Evolutionary conservation across 202 grass and related monocot genomes (phyloP).

Genomic region (Schoenoplectus triqueter): DNA sequence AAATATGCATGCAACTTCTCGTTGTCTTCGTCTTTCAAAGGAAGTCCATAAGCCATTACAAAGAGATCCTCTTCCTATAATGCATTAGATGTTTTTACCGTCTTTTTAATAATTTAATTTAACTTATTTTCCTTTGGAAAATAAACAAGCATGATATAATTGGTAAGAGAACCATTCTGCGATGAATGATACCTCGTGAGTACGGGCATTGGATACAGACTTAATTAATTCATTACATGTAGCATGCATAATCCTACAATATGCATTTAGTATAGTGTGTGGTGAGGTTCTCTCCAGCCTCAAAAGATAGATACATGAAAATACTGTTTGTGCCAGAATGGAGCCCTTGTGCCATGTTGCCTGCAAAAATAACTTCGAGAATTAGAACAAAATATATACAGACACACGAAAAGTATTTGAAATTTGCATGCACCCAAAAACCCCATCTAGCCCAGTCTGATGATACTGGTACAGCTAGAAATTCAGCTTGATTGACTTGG

Average conservation of each 20-base stretch:
- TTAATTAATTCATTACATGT: constrained; percentile 83
- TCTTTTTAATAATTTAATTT: constrained; percentile 26
- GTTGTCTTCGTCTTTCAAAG: constrained; percentile 84
- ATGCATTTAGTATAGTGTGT: constrained; percentile 85
- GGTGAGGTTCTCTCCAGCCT: constrained; percentile 91
- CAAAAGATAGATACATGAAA: constrained; percentile 96
- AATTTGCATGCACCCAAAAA: constrained; percentile 17
- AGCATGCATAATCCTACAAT: constrained; percentile 82
- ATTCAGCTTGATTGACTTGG: neutral
- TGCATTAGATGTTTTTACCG: constrained; percentile 33
- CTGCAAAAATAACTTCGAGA: constrained; percentile 40
- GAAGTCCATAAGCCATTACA: constrained; percentile 87
- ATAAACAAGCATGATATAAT: constrained; percentile 31
- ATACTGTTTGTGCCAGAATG: constrained; percentile 87
- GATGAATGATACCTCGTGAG: constrained; percentile 77
- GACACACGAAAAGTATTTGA: constrained; percentile 19
- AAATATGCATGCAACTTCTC: constrained; percentile 83
- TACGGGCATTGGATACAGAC: constrained; percentile 73
- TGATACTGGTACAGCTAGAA: neutral
- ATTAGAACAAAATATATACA: constrained; percentile 26
- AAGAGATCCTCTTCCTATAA: constrained; percentile 95
- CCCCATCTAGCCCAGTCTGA: constrained; percentile 31
- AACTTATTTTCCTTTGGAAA: constrained; percentile 31
- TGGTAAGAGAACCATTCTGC: constrained; percentile 32
- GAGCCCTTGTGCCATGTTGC: constrained; percentile 97